Conservation (phyloP, 331 rosid genomes). For the Malus hybrid region DNA sequence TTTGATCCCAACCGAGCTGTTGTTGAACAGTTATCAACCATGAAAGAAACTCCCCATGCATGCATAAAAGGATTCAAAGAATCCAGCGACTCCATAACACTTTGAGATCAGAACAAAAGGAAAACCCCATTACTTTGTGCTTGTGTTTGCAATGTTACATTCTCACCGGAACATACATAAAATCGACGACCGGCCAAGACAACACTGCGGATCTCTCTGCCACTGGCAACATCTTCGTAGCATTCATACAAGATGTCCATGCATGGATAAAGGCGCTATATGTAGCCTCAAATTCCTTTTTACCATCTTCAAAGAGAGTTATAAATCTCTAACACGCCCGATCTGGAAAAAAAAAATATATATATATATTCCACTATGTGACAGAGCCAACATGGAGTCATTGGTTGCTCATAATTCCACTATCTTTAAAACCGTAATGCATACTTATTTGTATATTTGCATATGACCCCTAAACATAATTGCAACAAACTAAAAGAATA, state of each 20-base stretch:
- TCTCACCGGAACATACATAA: constrained; percentile 40
- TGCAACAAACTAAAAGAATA: no score
- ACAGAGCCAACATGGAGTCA: no score
- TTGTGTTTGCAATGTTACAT: neutral
- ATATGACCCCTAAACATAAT: no score
- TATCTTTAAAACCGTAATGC: no score
- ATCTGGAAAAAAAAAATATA: no score
- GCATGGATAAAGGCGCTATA: constrained; percentile 82
- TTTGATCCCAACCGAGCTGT: constrained; percentile 96
- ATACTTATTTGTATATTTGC: no score
- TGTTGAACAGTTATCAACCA: constrained; percentile 97
- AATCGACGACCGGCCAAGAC: constrained; percentile 90
- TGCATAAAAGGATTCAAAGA: constrained; percentile 98
- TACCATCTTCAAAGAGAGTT: constrained; percentile 55
- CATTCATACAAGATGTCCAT: constrained; percentile 30
- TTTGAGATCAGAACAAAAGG: constrained; percentile 13
- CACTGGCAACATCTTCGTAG: constrained; percentile 82
- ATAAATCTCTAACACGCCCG: constrained; percentile 48
- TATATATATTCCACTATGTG: no score
- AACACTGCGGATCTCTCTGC: constrained; percentile 88
- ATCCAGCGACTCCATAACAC: constrained; percentile 90
- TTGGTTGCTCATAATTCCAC: no score
- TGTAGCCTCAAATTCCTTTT: constrained; percentile 70
- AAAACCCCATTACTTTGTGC: no score
- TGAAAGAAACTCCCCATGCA: constrained; percentile 94